A percentile compares a stretch with the other conserved stretches of the same genome.
phyloP scores from a whole-genome alignment of 495 filamentous ascomycete species.

The Evansstolkia leycettana region DNA sequence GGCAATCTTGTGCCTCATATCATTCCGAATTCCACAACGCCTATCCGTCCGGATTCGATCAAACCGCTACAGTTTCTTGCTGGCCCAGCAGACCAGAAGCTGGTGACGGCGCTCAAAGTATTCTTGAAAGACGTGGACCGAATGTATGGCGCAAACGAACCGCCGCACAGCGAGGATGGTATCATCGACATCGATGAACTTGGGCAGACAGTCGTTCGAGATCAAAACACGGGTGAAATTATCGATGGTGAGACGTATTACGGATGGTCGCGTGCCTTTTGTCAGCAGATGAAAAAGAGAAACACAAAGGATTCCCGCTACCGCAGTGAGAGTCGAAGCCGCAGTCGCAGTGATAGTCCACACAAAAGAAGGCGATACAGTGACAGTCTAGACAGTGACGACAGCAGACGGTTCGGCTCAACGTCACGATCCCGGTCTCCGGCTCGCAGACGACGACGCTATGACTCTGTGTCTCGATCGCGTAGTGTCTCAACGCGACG shows the following conservation, averaged over 20 bases:
- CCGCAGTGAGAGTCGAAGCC: slow-evolving; percentile 16
- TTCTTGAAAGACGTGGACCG: slow-evolving; percentile 57
- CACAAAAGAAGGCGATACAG: slow-evolving; percentile 37
- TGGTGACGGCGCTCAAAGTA: slow-evolving; percentile 52
- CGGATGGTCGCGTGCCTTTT: slow-evolving; percentile 74
- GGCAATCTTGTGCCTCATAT: slow-evolving; percentile 72
- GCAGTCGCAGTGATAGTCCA: slow-evolving; percentile 21
- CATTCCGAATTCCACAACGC: slow-evolving; percentile 57
- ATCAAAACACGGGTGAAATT: slow-evolving; percentile 49
- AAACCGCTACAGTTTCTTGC: slow-evolving; percentile 61
- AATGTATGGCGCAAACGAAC: slow-evolving; percentile 38
- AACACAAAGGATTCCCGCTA: slow-evolving; percentile 15
- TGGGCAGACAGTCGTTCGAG: slow-evolving; percentile 51
- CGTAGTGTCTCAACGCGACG: slow-evolving; percentile 11
- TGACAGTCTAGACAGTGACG: slow-evolving; percentile 28
- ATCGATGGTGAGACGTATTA: slow-evolving; percentile 64
- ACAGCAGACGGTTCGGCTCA: slow-evolving; percentile 16
- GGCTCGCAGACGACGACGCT: slow-evolving; percentile 10
- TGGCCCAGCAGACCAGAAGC: slow-evolving; percentile 57
- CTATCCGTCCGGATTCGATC: slow-evolving; percentile 59
- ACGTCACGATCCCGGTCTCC: slow-evolving; percentile 15
- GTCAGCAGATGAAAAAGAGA: slow-evolving; percentile 64
- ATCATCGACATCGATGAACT: slow-evolving; percentile 57
- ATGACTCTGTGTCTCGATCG: slow-evolving; percentile 14
- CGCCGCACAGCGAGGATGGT: slow-evolving; percentile 24